Evolutionary conservation across 2,329 filamentous ascomycete species (phyloP), one percentile per base, ranked within the genome.

Genomic region (Talaromyces amestolkiae): DNA sequence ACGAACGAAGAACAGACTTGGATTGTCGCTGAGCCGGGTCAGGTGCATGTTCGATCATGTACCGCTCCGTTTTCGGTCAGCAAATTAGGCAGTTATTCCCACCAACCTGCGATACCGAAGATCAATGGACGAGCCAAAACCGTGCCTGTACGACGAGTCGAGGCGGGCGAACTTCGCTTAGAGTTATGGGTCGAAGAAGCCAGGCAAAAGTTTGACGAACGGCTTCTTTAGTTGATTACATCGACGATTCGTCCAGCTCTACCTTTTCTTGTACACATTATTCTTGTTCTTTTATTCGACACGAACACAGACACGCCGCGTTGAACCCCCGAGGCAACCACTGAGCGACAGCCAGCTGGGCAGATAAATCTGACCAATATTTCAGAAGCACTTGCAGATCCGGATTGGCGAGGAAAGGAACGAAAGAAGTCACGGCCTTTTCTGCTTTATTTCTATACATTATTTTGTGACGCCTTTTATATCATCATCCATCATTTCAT

Each of bases 141-240:
- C 13, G 85, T 83, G 58, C 86, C 89, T 1, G 80, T 91, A 53
- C 81, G 89, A 68, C 82, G 83, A 37, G 83, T 91, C 19, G 84
- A 88, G 69, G 85, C 86, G 2, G 89, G 88, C 3, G 86, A 89
- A 66, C 85, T 91, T 73, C 79, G 85, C 27, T 83, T 91, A 71
- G 89, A 91, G 74, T 82, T 88, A 65, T 91, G 88, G 88, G 84
- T 91, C 64, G 89, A 91, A 76, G 87, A 90, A 72, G 84, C 84
- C 65, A 82, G 79, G 68, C 80, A 81, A 63, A 87, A 87, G 72
- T 80, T 81, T 65, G 71, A 73, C 41, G 39, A 68, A 56, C 61
- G 37, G 39, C 65, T 66, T 49, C 41, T 61, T 31, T 65, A 61
- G 33, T 58, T 58, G 41, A 6, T 61, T 19, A 51, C 33, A n/a